Base-by-base conservation (phyloP, 495 filamentous ascomycete genomes). In the Talaromyces ruber region DNA sequence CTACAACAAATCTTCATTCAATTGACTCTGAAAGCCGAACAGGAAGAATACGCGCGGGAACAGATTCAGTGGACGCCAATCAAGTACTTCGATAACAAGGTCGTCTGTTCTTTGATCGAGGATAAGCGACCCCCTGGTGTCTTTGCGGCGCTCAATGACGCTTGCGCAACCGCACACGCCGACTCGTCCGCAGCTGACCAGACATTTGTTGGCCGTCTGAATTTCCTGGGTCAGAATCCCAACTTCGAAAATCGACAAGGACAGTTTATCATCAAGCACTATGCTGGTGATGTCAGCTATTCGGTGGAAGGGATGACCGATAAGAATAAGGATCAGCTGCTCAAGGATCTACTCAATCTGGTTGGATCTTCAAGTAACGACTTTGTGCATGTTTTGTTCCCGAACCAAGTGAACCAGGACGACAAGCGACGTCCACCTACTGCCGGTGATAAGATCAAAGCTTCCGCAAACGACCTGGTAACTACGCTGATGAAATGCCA, bases 1-100 rank as follows among this genome's bases (percentile, higher is more conserved):
- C 79, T 99, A 53, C 95, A 99, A 75, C 95, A 99, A 72, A 99
- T 99, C 68, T 99, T 99, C 71, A 99, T 99, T 63, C 95, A 99
- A 72, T 81, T 99, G 63, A 99, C 95, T 0, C 76, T 99, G 55
- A 95, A 94, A 76, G 89, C 95, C 1, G 95, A 99, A 71, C 95
- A 99, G 75, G 95, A 99, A 62, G 95, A 99, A 73, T 99, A 99
- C 65, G 92, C 89, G 12, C 81, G 92, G 53, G 95, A 99, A 71
- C 85, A 97, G 78, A 99, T 99, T 71, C 85, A 92, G 69, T 99
- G 95, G 95, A 97, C 93, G 0, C 95, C 95, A 2, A 99, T 99
- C 80, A 93, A 92, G 66, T 99, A 98, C 76, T 99, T 99, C 64
- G 95, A 99, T 76, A 99, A 99, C 80, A 98, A 97, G 80, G 85